phyloP scores from a whole-genome alignment of 345 rosid species.

The Xanthoceras sorbifolium region DNA sequence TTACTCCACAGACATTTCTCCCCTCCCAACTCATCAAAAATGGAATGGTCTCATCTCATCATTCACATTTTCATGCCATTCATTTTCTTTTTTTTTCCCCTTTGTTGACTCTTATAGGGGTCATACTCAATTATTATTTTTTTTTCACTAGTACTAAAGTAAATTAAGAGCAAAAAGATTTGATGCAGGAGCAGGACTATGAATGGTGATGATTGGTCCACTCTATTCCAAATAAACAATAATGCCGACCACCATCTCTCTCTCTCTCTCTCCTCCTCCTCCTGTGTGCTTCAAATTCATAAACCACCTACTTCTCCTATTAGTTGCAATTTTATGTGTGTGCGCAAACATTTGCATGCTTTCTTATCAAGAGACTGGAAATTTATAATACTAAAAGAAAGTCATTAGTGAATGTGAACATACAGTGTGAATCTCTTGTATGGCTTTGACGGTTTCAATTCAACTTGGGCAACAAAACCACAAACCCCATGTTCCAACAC shows the following conservation, averaged over 20 bases:
- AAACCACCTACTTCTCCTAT: background rate
- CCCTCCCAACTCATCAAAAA: background rate
- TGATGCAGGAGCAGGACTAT: too few species aligned
- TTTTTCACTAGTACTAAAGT: too few species aligned
- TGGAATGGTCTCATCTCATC: background rate
- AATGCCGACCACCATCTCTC: background rate
- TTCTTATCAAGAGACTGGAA: background rate
- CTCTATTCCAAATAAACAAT: background rate
- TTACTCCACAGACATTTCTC: background rate
- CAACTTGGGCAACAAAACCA: too few species aligned
- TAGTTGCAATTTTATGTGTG: background rate
- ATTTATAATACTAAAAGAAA: background rate
- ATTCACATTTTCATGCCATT: background rate
- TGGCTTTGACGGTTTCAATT: too few species aligned
- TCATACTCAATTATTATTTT: background rate
- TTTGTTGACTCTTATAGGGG: background rate
- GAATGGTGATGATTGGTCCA: background rate
- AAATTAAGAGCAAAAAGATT: too few species aligned
- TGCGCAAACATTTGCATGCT: background rate
- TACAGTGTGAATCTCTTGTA: background rate
- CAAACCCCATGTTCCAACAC: too few species aligned
- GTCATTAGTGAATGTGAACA: background rate
- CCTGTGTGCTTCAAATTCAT: background rate
- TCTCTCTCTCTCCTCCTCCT: background rate
- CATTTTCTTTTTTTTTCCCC: too few species aligned